Percentiles rank a stretch among this genome's conserved stretches.
Evolutionary conservation across 2,329 filamentous ascomycete genomes (phyloP).

Genomic region (Aureobasidium mangrovei): DNA sequence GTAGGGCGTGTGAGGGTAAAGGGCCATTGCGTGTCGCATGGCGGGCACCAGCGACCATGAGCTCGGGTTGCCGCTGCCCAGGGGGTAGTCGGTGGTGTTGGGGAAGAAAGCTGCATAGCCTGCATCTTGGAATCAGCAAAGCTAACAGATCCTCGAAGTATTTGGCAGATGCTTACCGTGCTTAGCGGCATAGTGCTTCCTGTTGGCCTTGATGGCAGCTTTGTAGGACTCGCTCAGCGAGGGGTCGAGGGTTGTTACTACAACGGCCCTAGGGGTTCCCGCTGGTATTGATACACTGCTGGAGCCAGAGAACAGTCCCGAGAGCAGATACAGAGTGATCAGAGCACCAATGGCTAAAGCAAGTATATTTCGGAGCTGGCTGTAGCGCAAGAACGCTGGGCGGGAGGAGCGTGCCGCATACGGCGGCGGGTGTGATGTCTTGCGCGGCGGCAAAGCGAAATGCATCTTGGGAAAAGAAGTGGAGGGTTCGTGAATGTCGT

Average conservation of each 20-base stretch:
- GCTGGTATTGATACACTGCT: slow-evolving; percentile 23
- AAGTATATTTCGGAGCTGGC: slow-evolving; percentile 39
- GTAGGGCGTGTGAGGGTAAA: slow-evolving; percentile 66
- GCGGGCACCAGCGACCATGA: slow-evolving; percentile 77
- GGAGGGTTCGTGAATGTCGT: not conserved
- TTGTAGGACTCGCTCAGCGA: slow-evolving; percentile 58
- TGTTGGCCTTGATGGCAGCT: slow-evolving; percentile 68
- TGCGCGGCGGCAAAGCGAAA: slow-evolving; percentile 77
- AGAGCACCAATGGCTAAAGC: slow-evolving; percentile 48
- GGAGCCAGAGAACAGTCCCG: slow-evolving; percentile 27
- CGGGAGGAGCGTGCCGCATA: slow-evolving; percentile 55
- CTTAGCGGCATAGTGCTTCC: slow-evolving; percentile 71
- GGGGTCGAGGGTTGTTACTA: slow-evolving; percentile 78
- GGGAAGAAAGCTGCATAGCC: slow-evolving; percentile 83
- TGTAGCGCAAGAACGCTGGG: slow-evolving; percentile 35
- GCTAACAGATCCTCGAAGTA: not conserved
- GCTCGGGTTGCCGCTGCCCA: slow-evolving; percentile 43
- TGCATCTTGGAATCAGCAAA: slow-evolving; percentile 32
- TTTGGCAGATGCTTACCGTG: slow-evolving; percentile 56
- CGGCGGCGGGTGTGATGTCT: slow-evolving; percentile 66
- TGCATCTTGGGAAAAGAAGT: slow-evolving; percentile 51
- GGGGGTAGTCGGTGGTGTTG: slow-evolving; percentile 65
- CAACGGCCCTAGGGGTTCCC: slow-evolving; percentile 51
- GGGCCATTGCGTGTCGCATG: slow-evolving; percentile 77
- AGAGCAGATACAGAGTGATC: slow-evolving; percentile 53